Evolutionary conservation across 306 rosid species (phyloP), one percentile per base, ranked within the genome.

Genomic region (Biancaea sappan): DNA sequence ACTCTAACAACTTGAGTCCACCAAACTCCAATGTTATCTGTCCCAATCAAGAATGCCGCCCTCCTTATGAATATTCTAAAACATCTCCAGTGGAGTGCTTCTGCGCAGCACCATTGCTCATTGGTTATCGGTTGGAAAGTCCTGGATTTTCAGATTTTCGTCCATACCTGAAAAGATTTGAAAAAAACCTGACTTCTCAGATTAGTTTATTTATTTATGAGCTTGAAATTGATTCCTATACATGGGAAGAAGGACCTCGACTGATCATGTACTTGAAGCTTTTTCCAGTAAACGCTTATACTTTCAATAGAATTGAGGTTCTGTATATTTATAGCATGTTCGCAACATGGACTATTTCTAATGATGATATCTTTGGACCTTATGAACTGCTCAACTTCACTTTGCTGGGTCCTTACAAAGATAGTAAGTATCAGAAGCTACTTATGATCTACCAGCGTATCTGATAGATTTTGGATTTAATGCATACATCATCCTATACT

Each of bases 91-190:
- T 15, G 16, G 1, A n/a, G 34, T 95, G 98, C 78, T 61, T 82
- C 70, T 95, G 99, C 78, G 91, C 87, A 28, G 83, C 34, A 41
- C 99, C 99, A 31, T 86, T 95, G 22, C 43, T 66, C 19, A 71
- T 92, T 66, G 81, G 15, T 31, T 92, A 92, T 77, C 98, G 97
- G 66, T 58, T 95, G 74, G 92, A 95, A 83, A 92, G 99, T 89
- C 99, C 99, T 2, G 96, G 90, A 58, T 92, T 92, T 85, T 66
- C 78, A 15, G 84, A 86, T 70, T 90, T 95, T 73, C 51, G 0
- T 53, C 88, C 98, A 37, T 95, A 66, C 77, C 46, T 18, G 78
- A 7, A 8, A 21, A 18, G 0, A 2, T 95, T 88, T 79, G 69
- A 82, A 71, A 0, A 16, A 11, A 86, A 86, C 77, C 70, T 95